Base-by-base conservation (phyloP, 164 flowering plant species). In the Vitis labrusca region DNA sequence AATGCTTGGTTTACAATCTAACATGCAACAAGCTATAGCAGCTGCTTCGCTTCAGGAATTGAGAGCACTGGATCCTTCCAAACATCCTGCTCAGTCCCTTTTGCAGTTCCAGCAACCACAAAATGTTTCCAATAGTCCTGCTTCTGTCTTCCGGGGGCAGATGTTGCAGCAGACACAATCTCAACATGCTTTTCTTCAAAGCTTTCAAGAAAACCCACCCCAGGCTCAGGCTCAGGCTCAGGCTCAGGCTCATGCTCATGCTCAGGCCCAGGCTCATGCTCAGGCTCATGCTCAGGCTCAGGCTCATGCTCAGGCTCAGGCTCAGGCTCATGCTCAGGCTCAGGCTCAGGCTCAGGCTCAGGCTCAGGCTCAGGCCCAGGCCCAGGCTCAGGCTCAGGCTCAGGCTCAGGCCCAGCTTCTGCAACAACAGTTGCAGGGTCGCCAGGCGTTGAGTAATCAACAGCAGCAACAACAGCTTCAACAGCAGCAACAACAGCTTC, bases 1-100 rank as follows among this genome's bases (percentile, higher is more conserved):
- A 4, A 62, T 76, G 74, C 57, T 65, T 8, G 74, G 71, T 59
- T n/a, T 75, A 19, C 82, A 75, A 53, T 51, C 79, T 29, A 79
- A 79, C 48, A 27, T 73, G 14, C 76, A 79, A 55, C 77, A 78
- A 65, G 76, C 78, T 29, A 75, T 78, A 73, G 76, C 75, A 8
- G 60, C 75, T 64, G 81, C 81, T 16, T 77, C 81, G 50, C 76
- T 78, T 23, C 78, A 78, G 62, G 81, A 78, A 37, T 65, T 78
- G 73, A 64, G 81, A 57, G 23, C 73, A 14, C 55, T 72, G 60
- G 78, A 78, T 65, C 53, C 75, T 51, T 70, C 73, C 5, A 78
- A 78, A 68, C 3, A 19, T 52, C 19, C 74, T 6, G 12, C 78
- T 37, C 64, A 59, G 10, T 65, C 75, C 17, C 57, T 71, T 65